Evolutionary conservation across 2,329 filamentous ascomycete genomes (phyloP).

Genomic region (Aspergillus sp.): DNA sequence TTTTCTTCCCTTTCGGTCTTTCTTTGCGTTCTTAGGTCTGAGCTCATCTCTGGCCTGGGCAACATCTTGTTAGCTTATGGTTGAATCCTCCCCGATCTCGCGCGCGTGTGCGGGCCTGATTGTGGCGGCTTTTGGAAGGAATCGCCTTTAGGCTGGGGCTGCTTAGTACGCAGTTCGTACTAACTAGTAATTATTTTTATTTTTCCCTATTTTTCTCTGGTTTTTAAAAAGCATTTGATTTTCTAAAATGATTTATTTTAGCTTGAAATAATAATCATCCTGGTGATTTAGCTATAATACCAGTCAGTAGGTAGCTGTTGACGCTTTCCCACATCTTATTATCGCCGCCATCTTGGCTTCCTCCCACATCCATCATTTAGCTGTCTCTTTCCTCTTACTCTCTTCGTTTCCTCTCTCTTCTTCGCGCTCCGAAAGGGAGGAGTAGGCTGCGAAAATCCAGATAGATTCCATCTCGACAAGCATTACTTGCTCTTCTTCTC

Average conservation of each 20-base stretch:
- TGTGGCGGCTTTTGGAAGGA: constrained; percentile 27
- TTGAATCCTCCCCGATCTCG: constrained; percentile 25
- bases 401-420: constrained; percentile 25
- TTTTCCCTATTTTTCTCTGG: constrained; percentile 17
- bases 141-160: constrained; percentile 13
- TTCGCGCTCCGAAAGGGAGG: constrained; percentile 21
- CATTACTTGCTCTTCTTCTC: constrained; percentile 3
- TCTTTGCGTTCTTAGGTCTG: constrained; percentile 26
- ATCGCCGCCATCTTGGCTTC: constrained; percentile 23
- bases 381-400: constrained; percentile 12
- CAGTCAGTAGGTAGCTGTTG: constrained; percentile 14
- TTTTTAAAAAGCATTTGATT: constrained; percentile 7
- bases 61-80: constrained; percentile 22
- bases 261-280: constrained; percentile 6
- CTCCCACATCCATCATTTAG: constrained; percentile 12
- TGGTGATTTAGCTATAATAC: constrained; percentile 9
- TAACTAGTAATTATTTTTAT: constrained; percentile 20
- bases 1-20: constrained; percentile 13
- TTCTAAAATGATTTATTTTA: constrained; percentile 15
- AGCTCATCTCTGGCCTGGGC: constrained; percentile 26
- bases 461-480: background rate
- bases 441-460: constrained; percentile 8
- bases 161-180: constrained; percentile 20
- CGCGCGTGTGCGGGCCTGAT: constrained; percentile 28
- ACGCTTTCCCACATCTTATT: constrained; percentile 24